Percentiles rank a stretch among this genome's conserved stretches.
Conservation (phyloP, 345 rosid genomes). For the Arabidopsis thaliana region TAIR10.1 NC_003076.8:2151501-2152000, state of each 20-base stretch:
- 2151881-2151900: background rate
- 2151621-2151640: too few relatives aligned
- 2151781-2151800: too few relatives aligned
- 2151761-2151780: too few relatives aligned
- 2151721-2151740: too few relatives aligned
- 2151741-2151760: too few relatives aligned
- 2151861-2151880: conserved; percentile 18
- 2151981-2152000: background rate
- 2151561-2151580: background rate
- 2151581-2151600: conserved; percentile 6
- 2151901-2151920: conserved; percentile 9
- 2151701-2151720: too few relatives aligned
- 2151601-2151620: too few relatives aligned
- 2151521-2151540: conserved; percentile 4
- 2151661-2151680: too few relatives aligned
- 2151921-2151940: conserved; percentile 14
- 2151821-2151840: background rate
- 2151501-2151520: conserved; percentile 28
- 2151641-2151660: too few relatives aligned
- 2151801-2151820: too few relatives aligned
- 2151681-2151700: too few relatives aligned
- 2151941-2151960: conserved; percentile 7
- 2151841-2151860: conserved; percentile 11
- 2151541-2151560: background rate
- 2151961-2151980: background rate